phyloP scores from a whole-genome alignment of 2,329 filamentous ascomycete genomes.

The Pseudovirgaria hyperparasitica region DNA sequence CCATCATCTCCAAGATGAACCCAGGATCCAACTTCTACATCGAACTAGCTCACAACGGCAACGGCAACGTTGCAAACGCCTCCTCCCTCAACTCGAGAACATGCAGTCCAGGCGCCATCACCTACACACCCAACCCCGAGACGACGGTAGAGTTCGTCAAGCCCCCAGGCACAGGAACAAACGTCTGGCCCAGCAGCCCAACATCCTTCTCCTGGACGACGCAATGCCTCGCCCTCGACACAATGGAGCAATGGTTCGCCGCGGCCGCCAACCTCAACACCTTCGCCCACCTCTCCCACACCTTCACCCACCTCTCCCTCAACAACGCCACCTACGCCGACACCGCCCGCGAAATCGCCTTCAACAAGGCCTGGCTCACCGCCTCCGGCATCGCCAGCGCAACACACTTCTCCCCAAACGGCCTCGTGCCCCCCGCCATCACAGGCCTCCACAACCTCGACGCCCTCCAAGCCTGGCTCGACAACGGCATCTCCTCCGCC shows the following conservation, averaged over 20 bases:
- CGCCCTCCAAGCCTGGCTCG: constrained; percentile 42
- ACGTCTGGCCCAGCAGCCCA: constrained; percentile 22
- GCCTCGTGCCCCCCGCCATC: constrained; percentile 48
- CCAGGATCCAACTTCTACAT: constrained; percentile 11
- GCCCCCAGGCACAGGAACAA: constrained; percentile 18
- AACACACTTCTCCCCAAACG: constrained; percentile 36
- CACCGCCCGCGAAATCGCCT: constrained; percentile 41
- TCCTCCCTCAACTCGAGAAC: no score
- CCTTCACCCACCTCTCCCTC: constrained; percentile 43
- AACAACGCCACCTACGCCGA: constrained; percentile 47
- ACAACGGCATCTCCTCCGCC: constrained; percentile 42
- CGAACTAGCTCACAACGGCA: constrained; percentile 17
- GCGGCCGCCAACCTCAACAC: constrained; percentile 33
- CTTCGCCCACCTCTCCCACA: constrained; percentile 44
- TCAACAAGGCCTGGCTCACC: constrained; percentile 45
- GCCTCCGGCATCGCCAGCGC: constrained; percentile 34
- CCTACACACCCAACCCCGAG: constrained; percentile 21
- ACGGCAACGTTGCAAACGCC: constrained; percentile 17
- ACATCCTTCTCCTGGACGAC: constrained; percentile 32
- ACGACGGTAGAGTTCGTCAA: constrained; percentile 32
- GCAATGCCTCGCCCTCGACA: constrained; percentile 34
- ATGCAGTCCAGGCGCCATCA: constrained; percentile 20
- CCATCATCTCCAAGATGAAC: constrained; percentile 12
- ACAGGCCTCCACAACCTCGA: constrained; percentile 50
- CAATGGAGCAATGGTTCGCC: constrained; percentile 38